Base-by-base conservation (phyloP, 306 rosid species). In the Cicer chorassanicum region DNA sequence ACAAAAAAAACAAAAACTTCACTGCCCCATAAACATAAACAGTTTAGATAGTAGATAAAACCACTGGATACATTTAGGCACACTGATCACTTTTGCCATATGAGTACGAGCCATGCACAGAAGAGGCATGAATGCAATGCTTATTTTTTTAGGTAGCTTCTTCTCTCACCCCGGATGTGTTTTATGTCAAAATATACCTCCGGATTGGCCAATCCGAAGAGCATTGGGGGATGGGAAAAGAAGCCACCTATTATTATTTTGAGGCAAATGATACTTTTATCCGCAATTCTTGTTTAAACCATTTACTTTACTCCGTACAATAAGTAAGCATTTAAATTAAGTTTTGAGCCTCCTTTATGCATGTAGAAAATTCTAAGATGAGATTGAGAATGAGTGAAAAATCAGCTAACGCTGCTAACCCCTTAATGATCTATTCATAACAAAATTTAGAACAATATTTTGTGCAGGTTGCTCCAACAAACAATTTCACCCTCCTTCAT, bases 361-460 rank as follows among this genome's bases (percentile, higher is more conserved):
- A 41, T 41, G n/a, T 13, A 76, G 34, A 66, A 76, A 63, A 48
- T 53, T 1, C 14, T 14, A 70, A 53, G 18, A 70, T 42, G 49
- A 8, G 49, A 44, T 44, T 44, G 49, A 44, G 13, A 44, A 44
- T 8, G 11, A 2, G 49, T 44, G 15, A 39, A 41, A 21, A 21
- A 21, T 21, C 29, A 21, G 29, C 29, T 21, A 21, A 21, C 29
- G 29, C 29, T 21, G 29, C 29, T 21, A 21, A 1, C 29, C 29
- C 29, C 29, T 21, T 21, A 21, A 21, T 21, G 29, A 21, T 21
- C 29, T 21, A 49, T 49, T 62, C 46, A n/a, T 48, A 59, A 39
- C 48, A 48, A 61, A 60, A 6, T 24, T 24, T 62, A 54, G 74
- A 74, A 38, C 44, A 46, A 45, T 50, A 34, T 50, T 68, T 68